Evolutionary conservation across 768 basidiomycete genomes (phyloP).

Genomic region (Serpula lacrymans): DNA sequence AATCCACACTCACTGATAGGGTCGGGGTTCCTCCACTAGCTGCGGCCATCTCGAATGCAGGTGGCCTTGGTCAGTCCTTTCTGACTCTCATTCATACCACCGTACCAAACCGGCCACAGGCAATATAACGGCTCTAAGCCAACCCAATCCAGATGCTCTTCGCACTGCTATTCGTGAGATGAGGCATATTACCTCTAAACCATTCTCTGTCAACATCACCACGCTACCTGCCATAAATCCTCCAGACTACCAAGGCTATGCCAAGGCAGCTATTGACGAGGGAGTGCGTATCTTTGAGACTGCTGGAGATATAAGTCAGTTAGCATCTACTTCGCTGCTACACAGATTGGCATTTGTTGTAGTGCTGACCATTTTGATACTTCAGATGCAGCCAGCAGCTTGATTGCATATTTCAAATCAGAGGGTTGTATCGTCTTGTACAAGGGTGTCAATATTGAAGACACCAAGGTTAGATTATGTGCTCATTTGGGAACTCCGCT

Average conservation of each 20-base stretch:
- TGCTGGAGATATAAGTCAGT: slow-evolving; percentile 83
- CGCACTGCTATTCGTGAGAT: slow-evolving; percentile 80
- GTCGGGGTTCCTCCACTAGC: slow-evolving; percentile 75
- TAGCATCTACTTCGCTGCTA: not conserved
- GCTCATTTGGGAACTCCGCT: slow-evolving; percentile 21
- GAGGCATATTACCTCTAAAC: slow-evolving; percentile 60
- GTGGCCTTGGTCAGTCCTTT: slow-evolving; percentile 60
- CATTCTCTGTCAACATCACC: slow-evolving; percentile 85
- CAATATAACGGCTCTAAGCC: slow-evolving; percentile 83
- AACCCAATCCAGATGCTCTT: slow-evolving; percentile 80
- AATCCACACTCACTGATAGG: slow-evolving; percentile 37
- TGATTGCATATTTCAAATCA: slow-evolving; percentile 82
- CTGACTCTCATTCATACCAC: not conserved
- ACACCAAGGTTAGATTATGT: slow-evolving; percentile 61
- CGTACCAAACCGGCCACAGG: slow-evolving; percentile 35
- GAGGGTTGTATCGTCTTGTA: slow-evolving; percentile 78
- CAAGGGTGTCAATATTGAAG: slow-evolving; percentile 84
- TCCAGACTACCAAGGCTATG: slow-evolving; percentile 86
- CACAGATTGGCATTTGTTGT: not conserved
- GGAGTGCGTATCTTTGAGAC: slow-evolving; percentile 91
- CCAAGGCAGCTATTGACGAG: slow-evolving; percentile 78
- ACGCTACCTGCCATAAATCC: slow-evolving; percentile 87
- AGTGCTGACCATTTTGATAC: not conserved
- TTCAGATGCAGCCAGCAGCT: slow-evolving; percentile 58
- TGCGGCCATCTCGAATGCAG: slow-evolving; percentile 79